Evolutionary conservation across 2,329 filamentous ascomycete genomes (phyloP).

Genomic region (Colletotrichum scovillei): DNA sequence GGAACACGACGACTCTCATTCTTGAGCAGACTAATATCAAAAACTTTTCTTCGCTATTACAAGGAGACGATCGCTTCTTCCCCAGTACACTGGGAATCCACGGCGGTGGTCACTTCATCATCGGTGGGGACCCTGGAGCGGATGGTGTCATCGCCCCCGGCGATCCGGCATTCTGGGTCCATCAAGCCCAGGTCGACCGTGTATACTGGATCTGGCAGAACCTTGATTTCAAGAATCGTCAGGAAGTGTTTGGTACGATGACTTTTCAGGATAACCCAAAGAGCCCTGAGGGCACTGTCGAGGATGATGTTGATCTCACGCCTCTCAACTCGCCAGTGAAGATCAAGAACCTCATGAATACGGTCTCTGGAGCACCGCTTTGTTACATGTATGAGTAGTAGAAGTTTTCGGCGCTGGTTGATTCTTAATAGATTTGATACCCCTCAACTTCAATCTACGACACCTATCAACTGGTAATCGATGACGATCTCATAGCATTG

Average conservation of each 20-base stretch:
- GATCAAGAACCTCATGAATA: slow-evolving; percentile 52
- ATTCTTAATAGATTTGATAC: slow-evolving; percentile 5
- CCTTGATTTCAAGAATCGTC: slow-evolving; percentile 51
- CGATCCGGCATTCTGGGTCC: slow-evolving; percentile 58
- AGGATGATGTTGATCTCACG: slow-evolving; percentile 49
- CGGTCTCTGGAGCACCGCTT: slow-evolving; percentile 52
- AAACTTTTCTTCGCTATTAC: slow-evolving; percentile 49
- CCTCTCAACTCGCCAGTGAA: slow-evolving; percentile 47
- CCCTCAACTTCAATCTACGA: background rate
- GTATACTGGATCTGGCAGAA: slow-evolving; percentile 63
- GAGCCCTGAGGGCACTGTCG: slow-evolving; percentile 54
- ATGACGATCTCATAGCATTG: too few species aligned
- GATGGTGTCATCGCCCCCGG: slow-evolving; percentile 56
- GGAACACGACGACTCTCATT: slow-evolving; percentile 45
- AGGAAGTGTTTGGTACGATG: slow-evolving; percentile 54
- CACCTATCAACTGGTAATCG: too few species aligned
- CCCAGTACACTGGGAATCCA: slow-evolving; percentile 50
- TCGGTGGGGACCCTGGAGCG: slow-evolving; percentile 58
- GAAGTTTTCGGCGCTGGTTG: background rate
- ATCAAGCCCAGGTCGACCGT: slow-evolving; percentile 59
- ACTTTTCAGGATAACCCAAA: slow-evolving; percentile 54
- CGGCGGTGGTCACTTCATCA: slow-evolving; percentile 53
- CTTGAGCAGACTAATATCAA: slow-evolving; percentile 38
- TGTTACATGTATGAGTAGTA: slow-evolving; percentile 54
- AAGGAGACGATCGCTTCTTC: slow-evolving; percentile 46